Conservation (phyloP, 768 basidiomycete species). For the Boletus pseudopeckii region DNA sequence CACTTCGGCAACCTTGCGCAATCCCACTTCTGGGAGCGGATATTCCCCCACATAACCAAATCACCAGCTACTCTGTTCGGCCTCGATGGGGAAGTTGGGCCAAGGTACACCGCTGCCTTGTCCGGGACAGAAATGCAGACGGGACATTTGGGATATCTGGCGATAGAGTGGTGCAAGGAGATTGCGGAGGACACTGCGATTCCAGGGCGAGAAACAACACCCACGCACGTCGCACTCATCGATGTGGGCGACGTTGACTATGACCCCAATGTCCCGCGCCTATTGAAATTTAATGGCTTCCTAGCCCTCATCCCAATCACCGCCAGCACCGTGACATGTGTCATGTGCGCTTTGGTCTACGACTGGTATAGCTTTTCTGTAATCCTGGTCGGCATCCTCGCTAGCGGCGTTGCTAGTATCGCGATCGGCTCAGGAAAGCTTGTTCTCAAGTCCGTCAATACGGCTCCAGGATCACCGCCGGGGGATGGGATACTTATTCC, state of each 20-base stretch:
- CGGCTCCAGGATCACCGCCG: constrained; percentile 13
- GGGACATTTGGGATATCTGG: constrained; percentile 28
- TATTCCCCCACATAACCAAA: constrained; percentile 23
- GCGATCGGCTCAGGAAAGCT: constrained; percentile 27
- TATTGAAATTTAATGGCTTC: not conserved
- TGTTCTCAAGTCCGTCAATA: constrained; percentile 4
- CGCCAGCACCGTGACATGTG: constrained; percentile 21
- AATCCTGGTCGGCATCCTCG: constrained; percentile 31
- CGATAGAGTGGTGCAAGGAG: constrained; percentile 18
- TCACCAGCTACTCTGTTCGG: constrained; percentile 23
- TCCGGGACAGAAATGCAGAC: constrained; percentile 30
- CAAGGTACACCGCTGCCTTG: constrained; percentile 22
- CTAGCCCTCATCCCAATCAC: constrained; percentile 25
- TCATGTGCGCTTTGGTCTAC: constrained; percentile 18
- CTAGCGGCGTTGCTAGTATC: constrained; percentile 26
- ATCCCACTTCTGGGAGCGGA: constrained; percentile 22
- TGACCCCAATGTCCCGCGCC: not conserved
- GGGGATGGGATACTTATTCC: constrained; percentile 28
- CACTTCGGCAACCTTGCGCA: constrained; percentile 28
- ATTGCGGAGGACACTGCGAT: not conserved
- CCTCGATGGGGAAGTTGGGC: constrained; percentile 26
- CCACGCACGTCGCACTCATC: constrained; percentile 18
- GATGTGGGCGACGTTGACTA: constrained; percentile 8
- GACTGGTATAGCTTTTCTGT: constrained; percentile 33
- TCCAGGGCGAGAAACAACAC: constrained; percentile 14